Evolutionary conservation across 768 basidiomycete species (phyloP), one percentile per base, ranked within the genome.

Genomic region (Podaxis mareebaensis): DNA sequence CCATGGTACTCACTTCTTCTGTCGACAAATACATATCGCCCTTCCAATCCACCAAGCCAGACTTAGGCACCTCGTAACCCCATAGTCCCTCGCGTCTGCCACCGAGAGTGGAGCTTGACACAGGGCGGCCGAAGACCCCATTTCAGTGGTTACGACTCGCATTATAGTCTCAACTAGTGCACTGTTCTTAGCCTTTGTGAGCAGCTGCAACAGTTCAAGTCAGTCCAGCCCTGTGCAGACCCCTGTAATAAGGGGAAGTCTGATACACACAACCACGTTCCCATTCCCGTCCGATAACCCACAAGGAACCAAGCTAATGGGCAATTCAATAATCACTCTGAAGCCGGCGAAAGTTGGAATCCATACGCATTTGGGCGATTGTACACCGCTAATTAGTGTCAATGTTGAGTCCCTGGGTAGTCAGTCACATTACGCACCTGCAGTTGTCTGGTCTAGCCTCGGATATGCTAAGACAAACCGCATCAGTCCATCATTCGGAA

Each of bases 21-120:
- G 80, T 52, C 83, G 77, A 61, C 82, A 81, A 3, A 82, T 76
- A 5, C 81, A 79, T 15, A 88, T 79, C 0, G 86, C 85, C 33
- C 84, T 76, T 8, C 88, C 88, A 22, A 89, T 80, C 52, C 83
- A 74, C 88, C 88, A 89, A 8, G 83, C 82, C 69, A 85, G 78
- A 22, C 85, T 88, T 11, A 85, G 78, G 28, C 83, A 85, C 48
- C 81, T 83, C 2, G 78, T 75, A 15, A 86, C 77, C 40, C 86
- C 78, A 39, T 73, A 78, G 36, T 73, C 67, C 28, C 76, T 69
- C 15, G 77, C 71, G 24, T 79, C 70, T 40, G 69, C 68, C 15
- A 75, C 74, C 1, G 70, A 69, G 3, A 83, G 65, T 4, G 85
- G 83, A 5, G 78, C 71, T 20, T 69, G 73, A 38, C 79, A 82